Evolutionary conservation across 257 asterid species (phyloP), one percentile per base, ranked within the genome.

Genomic region (Mitragyna speciosa): DNA sequence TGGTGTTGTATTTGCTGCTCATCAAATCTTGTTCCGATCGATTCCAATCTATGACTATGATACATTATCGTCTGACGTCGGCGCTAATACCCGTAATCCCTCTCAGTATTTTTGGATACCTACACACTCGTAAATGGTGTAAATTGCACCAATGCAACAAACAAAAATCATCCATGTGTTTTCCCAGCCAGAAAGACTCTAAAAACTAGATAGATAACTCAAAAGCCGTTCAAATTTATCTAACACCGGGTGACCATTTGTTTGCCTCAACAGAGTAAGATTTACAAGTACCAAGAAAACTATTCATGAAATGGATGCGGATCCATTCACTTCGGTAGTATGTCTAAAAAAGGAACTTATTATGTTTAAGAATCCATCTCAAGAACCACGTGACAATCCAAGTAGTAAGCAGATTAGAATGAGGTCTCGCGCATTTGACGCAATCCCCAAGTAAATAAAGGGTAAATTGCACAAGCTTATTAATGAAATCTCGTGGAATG

Each of bases 401-500:
- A 39, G 3, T 14, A 41, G 74, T 12, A 24, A 58, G 12, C 26
- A 26, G 43, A 28, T 26, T n/a, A 19, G 59, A 79, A 71, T 12
- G 30, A 33, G 77, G 75, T 75, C 49, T 78, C 77, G 71, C 4
- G 51, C n/a, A 85, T 79, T 54, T 36, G 77, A 26, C 75, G 69
- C 77, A 83, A 78, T 72, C 73, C n/a, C 2, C 22, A 17, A 49
- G 33, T 76, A 36, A 30, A 52, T 20, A 43, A 36, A 9, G 12
- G 1, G 14, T 22, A 47, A 4, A 54, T 2, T 58, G 65, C 66
- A 14, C 54, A 26, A 43, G 82, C n/a, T 80, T 33, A 70, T 76
- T 61, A 65, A 79, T 76, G 86, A 75, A 77, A 84, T 76, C 66
- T 72, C 61, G 76, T 79, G 78, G 83, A 83, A 85, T 86, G 91